These are phyloP conservation scores for Verticillium isaacii DNA, from an alignment of 2,329 filamentous ascomycete genomes.

Conservation along the genomic window DNA sequence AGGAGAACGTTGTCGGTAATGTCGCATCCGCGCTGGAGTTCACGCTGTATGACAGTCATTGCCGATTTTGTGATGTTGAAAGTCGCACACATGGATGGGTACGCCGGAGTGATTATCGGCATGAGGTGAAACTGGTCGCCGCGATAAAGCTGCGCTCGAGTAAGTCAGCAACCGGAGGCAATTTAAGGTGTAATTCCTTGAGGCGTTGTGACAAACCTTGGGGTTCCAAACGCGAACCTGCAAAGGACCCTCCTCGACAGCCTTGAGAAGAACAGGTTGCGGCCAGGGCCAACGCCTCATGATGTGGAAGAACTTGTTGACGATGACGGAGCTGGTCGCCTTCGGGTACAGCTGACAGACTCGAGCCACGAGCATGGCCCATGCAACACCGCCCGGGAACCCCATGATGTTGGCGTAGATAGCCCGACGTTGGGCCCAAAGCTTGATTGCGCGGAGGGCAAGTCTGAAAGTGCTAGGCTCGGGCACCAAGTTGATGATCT, in stretches of 20 bases:
- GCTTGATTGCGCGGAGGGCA: slow-evolving; percentile 85
- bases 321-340: slow-evolving; percentile 80
- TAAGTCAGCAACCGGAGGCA: slow-evolving; percentile 7
- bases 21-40: slow-evolving; percentile 72
- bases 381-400: slow-evolving; percentile 93
- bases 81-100: slow-evolving; percentile 96
- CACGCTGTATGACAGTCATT: slow-evolving; percentile 75
- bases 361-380: slow-evolving; percentile 94
- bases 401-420: slow-evolving; percentile 97
- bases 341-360: slow-evolving; percentile 96
- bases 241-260: slow-evolving; percentile 75
- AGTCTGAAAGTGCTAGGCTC: slow-evolving; percentile 86
- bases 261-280: slow-evolving; percentile 83
- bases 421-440: slow-evolving; percentile 89
- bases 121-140: slow-evolving; percentile 84
- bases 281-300: slow-evolving; percentile 93
- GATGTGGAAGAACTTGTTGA: slow-evolving; percentile 91
- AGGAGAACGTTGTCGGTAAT: slow-evolving; percentile 76
- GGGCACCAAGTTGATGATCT: slow-evolving; percentile 84
- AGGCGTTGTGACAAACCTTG: slow-evolving; percentile 47
- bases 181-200: not conserved
- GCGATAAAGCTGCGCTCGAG: slow-evolving; percentile 59
- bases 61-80: slow-evolving; percentile 90
- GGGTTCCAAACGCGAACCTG: slow-evolving; percentile 93
- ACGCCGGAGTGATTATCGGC: slow-evolving; percentile 97